These are phyloP conservation scores for Arthroderma uncinatum DNA, from an alignment of 2,329 filamentous ascomycete genomes.

Conservation along the genomic window DNA sequence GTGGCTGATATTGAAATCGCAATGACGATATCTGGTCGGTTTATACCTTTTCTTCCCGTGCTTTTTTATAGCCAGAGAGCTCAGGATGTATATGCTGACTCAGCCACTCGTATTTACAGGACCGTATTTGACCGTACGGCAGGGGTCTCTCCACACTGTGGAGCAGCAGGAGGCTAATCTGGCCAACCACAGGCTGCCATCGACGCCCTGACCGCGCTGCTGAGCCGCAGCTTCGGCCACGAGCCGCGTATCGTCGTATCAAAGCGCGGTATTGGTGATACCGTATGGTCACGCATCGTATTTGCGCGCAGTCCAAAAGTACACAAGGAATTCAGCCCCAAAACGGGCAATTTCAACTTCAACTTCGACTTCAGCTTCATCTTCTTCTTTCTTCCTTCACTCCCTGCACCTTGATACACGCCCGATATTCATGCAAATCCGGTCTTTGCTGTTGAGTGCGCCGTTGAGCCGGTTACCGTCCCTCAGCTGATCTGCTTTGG, in stretches of 20 bases:
- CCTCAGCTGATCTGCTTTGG: not conserved
- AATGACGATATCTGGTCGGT: not conserved
- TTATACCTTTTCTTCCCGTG: not conserved
- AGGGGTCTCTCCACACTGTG: constrained; percentile 5
- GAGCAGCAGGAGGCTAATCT: not conserved
- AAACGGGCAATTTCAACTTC: not conserved
- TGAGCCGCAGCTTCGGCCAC: constrained; percentile 5
- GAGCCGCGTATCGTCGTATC: constrained; percentile 4
- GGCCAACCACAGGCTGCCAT: not conserved
- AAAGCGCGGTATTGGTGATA: not conserved
- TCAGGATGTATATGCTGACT: not conserved
- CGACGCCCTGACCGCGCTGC: not conserved
- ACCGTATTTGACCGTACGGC: not conserved
- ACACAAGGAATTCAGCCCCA: not conserved
- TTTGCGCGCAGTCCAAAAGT: not conserved
- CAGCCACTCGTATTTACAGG: not conserved
- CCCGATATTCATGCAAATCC: not conserved
- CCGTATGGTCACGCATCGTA: not conserved
- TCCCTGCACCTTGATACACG: not conserved
- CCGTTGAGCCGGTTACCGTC: not conserved
- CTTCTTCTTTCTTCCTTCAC: not conserved
- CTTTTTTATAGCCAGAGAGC: not conserved
- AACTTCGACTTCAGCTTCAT: too few species aligned
- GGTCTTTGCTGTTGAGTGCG: not conserved
- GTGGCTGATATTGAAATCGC: not conserved